Base-by-base conservation (phyloP, 2,329 filamentous ascomycete genomes). In the Phaeosphaeria sp. region DNA sequence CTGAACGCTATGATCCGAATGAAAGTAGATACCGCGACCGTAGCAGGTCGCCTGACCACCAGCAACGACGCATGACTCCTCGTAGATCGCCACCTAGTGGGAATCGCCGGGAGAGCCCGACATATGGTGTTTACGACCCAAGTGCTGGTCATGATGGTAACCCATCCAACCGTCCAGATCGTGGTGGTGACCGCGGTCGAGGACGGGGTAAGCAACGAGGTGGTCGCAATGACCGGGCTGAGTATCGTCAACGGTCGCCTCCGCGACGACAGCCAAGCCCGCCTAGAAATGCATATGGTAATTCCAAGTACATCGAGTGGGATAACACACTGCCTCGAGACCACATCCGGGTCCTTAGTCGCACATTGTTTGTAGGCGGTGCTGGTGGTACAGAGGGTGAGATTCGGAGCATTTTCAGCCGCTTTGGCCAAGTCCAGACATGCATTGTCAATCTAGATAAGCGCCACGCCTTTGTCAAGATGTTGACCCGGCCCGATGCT, bases 371-470 rank as follows among this genome's bases (percentile, higher is more conserved):
- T 75, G 93, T 99, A 69, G 95, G 95, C 64, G 95, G 95, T 74
- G 95, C 97, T 65, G 73, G 79, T 51, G 80, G 80, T 57, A 89
- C 91, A 6, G 94, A 99, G 78, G 82, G 85, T 56, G 93, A 98
- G 75, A 84, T 99, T 52, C 89, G 93, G 52, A 81, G 81, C 50
- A 88, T 96, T 45, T 99, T 99, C 77, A 84, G 82, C 71, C 88
- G 88, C 46, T 97, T 89, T 73, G 95, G 95, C 57, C 83, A 89
- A 52, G 95, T 99, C 3, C 95, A 99, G 78, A 97, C 94, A 1
- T 98, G 94, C 79, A 99, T 99, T 65, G 93, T 97, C 66, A 98
- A 99, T 80, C 91, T 92, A 72, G 95, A 99, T 73, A 99, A 98
- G 81, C 91, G 95, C 18, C 95, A 99, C 78, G 95, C 95, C 6